Evolutionary conservation across 2,329 filamentous ascomycete genomes (phyloP).

Genomic region (Fusarium circinatum): DNA sequence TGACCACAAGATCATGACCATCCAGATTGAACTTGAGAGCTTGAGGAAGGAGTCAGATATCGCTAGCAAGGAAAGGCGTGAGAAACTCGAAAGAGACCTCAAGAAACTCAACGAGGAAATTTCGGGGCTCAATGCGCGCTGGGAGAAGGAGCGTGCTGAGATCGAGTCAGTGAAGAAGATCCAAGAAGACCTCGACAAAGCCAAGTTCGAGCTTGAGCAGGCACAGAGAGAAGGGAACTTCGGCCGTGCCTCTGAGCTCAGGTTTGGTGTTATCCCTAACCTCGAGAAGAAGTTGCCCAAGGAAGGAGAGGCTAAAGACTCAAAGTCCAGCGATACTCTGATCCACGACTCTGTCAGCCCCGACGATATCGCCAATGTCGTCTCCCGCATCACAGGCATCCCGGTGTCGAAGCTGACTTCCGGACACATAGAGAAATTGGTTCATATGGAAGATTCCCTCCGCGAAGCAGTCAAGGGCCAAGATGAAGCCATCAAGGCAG

Average conservation of each 20-base stretch:
- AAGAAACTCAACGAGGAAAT: constrained; percentile 82
- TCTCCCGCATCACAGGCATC: constrained; percentile 91
- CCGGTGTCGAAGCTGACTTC: constrained; percentile 92
- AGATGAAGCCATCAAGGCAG: constrained; percentile 90
- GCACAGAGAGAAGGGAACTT: constrained; percentile 91
- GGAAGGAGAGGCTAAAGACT: constrained; percentile 66
- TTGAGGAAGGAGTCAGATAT: constrained; percentile 93
- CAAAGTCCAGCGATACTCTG: constrained; percentile 63
- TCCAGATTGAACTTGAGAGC: constrained; percentile 96
- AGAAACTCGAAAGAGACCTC: constrained; percentile 83
- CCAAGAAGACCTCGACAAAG: constrained; percentile 88
- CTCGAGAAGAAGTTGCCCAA: constrained; percentile 83
- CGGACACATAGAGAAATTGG: constrained; percentile 92
- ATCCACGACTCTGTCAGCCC: constrained; percentile 95
- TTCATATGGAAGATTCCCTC: constrained; percentile 94
- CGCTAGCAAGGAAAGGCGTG: constrained; percentile 85
- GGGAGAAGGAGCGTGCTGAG: constrained; percentile 89
- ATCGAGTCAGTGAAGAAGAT: constrained; percentile 88
- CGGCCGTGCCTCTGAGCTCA: constrained; percentile 86
- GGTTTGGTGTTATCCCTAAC: constrained; percentile 86
- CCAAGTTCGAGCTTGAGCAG: constrained; percentile 84
- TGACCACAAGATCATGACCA: constrained; percentile 95
- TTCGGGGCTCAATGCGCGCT: constrained; percentile 78
- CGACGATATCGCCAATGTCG: constrained; percentile 93
- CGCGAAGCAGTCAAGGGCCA: constrained; percentile 88